A percentile compares a stretch with the other conserved stretches of the same genome.
Conservation (phyloP, 192 early-diverging fungal species). For the Entomortierella chlamydospora region DNA sequence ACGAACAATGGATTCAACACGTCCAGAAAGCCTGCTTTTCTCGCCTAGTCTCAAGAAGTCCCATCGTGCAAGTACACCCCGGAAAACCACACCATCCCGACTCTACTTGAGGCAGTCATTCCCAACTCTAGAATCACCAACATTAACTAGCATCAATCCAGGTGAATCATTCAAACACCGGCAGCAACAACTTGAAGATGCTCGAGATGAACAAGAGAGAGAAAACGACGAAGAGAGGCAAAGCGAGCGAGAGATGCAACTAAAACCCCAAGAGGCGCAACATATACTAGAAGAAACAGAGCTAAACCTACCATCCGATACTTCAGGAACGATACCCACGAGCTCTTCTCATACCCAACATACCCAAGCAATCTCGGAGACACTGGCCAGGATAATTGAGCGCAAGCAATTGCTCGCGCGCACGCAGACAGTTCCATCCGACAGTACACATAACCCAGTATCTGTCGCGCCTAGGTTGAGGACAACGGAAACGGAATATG, state of each 20-base stretch:
- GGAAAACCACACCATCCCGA: not conserved
- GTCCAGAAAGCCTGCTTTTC: constrained; percentile 11
- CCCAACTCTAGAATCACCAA: constrained; percentile 13
- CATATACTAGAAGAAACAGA: not conserved
- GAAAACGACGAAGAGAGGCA: not conserved
- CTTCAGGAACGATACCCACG: not conserved
- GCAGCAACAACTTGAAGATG: constrained; percentile 10
- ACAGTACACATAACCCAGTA: not conserved
- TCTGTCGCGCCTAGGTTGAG: constrained; percentile 6
- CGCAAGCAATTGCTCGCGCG: not conserved
- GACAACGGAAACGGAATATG: constrained; percentile 48
- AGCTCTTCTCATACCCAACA: constrained; percentile 1
- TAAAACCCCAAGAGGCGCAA: not conserved
- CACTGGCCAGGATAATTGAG: not conserved
- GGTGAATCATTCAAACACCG: constrained; percentile 3
- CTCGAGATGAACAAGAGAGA: not conserved
- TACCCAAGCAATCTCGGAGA: constrained; percentile 1
- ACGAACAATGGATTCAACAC: constrained; percentile 7
- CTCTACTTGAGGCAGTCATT: constrained; percentile 12
- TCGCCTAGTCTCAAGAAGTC: constrained; percentile 32
- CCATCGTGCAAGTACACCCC: not conserved
- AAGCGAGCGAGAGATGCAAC: not conserved
- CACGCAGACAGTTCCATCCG: not conserved
- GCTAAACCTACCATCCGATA: not conserved
- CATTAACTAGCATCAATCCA: constrained; percentile 12